Evolutionary conservation across 306 rosid genomes (phyloP).

Genomic region (Vachellia collinsii): DNA sequence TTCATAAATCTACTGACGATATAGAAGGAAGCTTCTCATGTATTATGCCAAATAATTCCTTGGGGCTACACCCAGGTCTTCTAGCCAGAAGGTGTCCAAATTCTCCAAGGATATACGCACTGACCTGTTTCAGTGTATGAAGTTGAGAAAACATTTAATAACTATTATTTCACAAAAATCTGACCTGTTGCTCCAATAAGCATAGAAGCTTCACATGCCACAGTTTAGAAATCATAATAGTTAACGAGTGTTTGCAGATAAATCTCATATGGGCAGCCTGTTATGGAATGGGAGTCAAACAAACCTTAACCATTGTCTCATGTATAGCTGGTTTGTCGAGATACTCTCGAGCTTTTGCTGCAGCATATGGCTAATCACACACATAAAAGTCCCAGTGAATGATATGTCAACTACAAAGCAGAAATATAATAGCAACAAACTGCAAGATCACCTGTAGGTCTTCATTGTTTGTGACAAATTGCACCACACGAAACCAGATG

Average conservation of each 20-base stretch:
- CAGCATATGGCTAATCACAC: conserved; percentile 92
- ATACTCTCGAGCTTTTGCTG: conserved; percentile 93
- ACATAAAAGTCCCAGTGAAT: conserved; percentile 50
- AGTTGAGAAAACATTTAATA: conserved; percentile 28
- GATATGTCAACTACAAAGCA: conserved; percentile 36
- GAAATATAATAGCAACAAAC: conserved; percentile 31
- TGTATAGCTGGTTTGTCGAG: conserved; percentile 99
- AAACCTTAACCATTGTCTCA: conserved; percentile 99
- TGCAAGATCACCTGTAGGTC: conserved; percentile 85
- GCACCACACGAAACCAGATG: conserved; percentile 99
- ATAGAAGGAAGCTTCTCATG: conserved; percentile 99
- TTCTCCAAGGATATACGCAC: conserved; percentile 96
- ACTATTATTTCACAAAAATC: conserved; percentile 1
- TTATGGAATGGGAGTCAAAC: conserved; percentile 39
- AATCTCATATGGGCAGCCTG: conserved; percentile 8
- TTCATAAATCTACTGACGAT: conserved; percentile 62
- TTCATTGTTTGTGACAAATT: conserved; percentile 97
- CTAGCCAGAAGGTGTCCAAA: conserved; percentile 96
- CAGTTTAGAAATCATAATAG: conserved; percentile 32
- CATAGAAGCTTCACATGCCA: conserved; percentile 23
- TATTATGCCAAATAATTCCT: conserved; percentile 79
- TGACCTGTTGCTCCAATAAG: conserved; percentile 16
- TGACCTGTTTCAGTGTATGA: conserved; percentile 72
- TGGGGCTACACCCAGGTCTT: conserved; percentile 91
- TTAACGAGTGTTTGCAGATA: conserved; percentile 15